Percentiles rank a stretch among this genome's conserved stretches.
These are phyloP conservation scores for Linnemannia exigua DNA, from an alignment of 192 early-diverging fungal genomes.

Conservation along the genomic window DNA sequence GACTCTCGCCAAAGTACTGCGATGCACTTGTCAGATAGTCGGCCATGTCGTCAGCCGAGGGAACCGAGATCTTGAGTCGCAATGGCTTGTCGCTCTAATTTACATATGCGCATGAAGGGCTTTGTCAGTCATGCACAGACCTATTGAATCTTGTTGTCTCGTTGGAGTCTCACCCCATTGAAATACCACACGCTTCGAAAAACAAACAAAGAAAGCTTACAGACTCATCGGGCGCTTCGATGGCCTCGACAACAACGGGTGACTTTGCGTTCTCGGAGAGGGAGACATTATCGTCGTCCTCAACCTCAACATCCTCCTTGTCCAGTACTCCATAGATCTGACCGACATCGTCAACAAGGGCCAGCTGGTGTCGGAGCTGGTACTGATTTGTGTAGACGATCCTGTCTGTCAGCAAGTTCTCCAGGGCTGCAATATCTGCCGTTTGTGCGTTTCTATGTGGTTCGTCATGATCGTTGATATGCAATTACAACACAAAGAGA, in stretches of 20 bases:
- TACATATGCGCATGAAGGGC: not conserved
- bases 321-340: constrained; percentile 44
- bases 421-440: constrained; percentile 21
- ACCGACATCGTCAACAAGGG: constrained; percentile 48
- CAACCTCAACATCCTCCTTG: constrained; percentile 35
- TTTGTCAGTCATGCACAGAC: too few relatives aligned
- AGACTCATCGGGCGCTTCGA: constrained; percentile 25
- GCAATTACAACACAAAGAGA: not conserved
- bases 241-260: constrained; percentile 41
- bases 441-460: constrained; percentile 11
- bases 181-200: not conserved
- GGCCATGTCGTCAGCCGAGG: constrained; percentile 48
- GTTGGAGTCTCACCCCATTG: not conserved
- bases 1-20: constrained; percentile 38
- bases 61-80: constrained; percentile 43
- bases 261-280: constrained; percentile 47
- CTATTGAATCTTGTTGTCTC: not conserved
- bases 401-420: constrained; percentile 42
- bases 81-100: constrained; percentile 26
- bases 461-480: not conserved
- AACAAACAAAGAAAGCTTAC: constrained; percentile 1
- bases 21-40: constrained; percentile 48
- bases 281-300: constrained; percentile 42
- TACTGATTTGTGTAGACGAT: constrained; percentile 53
- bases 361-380: constrained; percentile 39